Evolutionary conservation across 139 green algal species (phyloP), one percentile per base, ranked within the genome.

Genomic region (Closterium sp.): DNA sequence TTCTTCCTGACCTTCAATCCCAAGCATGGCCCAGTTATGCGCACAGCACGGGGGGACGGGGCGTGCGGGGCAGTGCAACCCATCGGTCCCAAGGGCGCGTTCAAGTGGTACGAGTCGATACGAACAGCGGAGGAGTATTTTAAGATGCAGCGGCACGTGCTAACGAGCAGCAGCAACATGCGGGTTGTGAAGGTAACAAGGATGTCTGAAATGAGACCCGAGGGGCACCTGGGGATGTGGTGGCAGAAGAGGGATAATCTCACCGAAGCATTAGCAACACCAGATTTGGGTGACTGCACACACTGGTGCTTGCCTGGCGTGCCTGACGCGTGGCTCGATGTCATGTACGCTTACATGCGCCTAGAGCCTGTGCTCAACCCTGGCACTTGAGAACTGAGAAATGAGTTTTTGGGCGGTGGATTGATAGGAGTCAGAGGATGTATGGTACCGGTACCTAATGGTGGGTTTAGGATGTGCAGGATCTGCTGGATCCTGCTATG

Each of bases 281-380:
- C 24, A 4, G 24, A 62, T 29, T 24, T 31, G 31, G 32, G 31
- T n/a, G 87, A 89, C 87, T 89, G 87, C 87, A 89, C 87, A 1
- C 87, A 89, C 32, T 89, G 87, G 87, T 89, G 87, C 87, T 28
- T 89, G 28, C 87, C 87, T 6, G 87, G 87, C 87, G 87, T 89
- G 28, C 87, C 87, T 1, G 87, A 89, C 28, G 30, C 87, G n/a
- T 89, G 87, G 87, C n/a, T 89, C 9, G 87, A 89, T 28, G 28
- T 62, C 28, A 17, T 50, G n/a, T 89, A 62, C 1, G 27, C 29
- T 17, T 29, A 89, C 87, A 50, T 89, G 31, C 31, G 28, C 28
- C 21, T 89, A 29, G 87, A 89, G 30, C 87, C 87, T 31, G 31
- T 6, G 24, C 87, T 89, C 87, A 87, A 73, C 24, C 50, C 50